Conservation (phyloP, 495 filamentous ascomycete species). For the Evansstolkia leycettana region DNA sequence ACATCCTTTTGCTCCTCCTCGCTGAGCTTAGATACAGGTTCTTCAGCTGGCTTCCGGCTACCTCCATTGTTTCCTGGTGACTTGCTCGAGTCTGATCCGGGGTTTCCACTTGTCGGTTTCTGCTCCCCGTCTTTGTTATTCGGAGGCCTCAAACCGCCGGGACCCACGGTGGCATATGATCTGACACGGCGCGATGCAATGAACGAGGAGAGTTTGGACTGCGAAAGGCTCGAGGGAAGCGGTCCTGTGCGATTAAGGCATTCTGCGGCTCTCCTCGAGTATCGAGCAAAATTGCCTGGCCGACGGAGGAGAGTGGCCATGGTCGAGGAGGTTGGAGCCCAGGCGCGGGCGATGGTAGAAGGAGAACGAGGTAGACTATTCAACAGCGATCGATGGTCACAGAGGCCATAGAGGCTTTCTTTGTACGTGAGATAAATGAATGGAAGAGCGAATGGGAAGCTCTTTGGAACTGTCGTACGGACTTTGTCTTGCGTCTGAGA, state of each 20-base stretch:
- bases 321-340: slow-evolving; percentile 31
- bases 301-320: slow-evolving; percentile 58
- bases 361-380: slow-evolving; percentile 12
- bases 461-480: slow-evolving; percentile 11
- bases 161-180: slow-evolving; percentile 41
- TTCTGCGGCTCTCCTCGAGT: slow-evolving; percentile 42
- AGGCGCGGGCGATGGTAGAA: slow-evolving; percentile 14
- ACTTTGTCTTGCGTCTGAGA: neutral
- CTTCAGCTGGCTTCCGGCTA: slow-evolving; percentile 22
- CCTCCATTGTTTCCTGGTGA: slow-evolving; percentile 16
- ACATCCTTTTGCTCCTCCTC: slow-evolving; percentile 24
- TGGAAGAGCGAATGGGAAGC: slow-evolving; percentile 4
- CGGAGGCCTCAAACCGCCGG: slow-evolving; percentile 35
- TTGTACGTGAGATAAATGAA: neutral
- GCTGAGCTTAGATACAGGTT: slow-evolving; percentile 19
- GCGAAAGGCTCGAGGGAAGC: slow-evolving; percentile 20
- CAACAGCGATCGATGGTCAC: slow-evolving; percentile 9
- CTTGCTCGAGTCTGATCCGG: slow-evolving; percentile 9
- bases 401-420: slow-evolving; percentile 18
- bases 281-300: slow-evolving; percentile 50
- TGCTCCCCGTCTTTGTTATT: slow-evolving; percentile 24
- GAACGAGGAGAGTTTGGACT: slow-evolving; percentile 30
- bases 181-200: slow-evolving; percentile 36
- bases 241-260: slow-evolving; percentile 29
- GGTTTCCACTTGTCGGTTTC: slow-evolving; percentile 9